A percentile compares a stretch with the other conserved stretches of the same genome.
These are phyloP conservation scores for Biscogniauxia marginata DNA, from an alignment of 2,329 filamentous ascomycete species.

Conservation along the genomic window DNA sequence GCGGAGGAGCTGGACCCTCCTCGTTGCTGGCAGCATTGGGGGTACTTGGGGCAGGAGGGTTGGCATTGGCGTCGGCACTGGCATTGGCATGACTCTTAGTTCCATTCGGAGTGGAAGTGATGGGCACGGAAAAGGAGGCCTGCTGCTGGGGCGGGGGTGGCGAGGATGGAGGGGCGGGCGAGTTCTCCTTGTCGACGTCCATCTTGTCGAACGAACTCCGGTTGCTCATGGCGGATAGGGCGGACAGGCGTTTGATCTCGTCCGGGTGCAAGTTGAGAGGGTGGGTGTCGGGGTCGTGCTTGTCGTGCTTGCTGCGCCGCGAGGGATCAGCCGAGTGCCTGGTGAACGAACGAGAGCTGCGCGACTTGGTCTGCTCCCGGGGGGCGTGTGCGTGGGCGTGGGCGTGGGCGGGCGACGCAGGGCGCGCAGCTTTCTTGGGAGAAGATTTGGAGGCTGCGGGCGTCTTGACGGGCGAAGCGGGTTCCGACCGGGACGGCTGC, in stretches of 20 bases:
- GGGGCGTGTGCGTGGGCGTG: too few species aligned
- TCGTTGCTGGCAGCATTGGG: constrained; percentile 38
- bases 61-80: constrained; percentile 36
- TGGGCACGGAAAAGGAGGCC: constrained; percentile 45
- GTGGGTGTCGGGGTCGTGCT: constrained; percentile 70
- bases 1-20: constrained; percentile 65
- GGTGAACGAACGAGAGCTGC: constrained; percentile 44
- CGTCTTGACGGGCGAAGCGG: constrained; percentile 27
- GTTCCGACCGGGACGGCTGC: constrained; percentile 25
- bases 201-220: constrained; percentile 58
- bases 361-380: constrained; percentile 37
- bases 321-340: constrained; percentile 50
- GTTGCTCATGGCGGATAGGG: constrained; percentile 61
- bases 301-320: constrained; percentile 58
- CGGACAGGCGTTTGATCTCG: constrained; percentile 75
- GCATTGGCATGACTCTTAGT: constrained; percentile 43
- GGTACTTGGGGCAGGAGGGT: constrained; percentile 41
- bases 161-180: constrained; percentile 50
- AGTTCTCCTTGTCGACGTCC: constrained; percentile 71
- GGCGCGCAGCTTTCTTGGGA: constrained; percentile 28
- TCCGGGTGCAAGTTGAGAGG: constrained; percentile 89
- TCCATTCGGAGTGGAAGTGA: constrained; percentile 45
- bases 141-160: constrained; percentile 48
- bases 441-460: constrained; percentile 19
- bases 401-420: constrained; percentile 29